A percentile compares a stretch with the other conserved stretches of the same genome.
phyloP scores from a whole-genome alignment of 139 green algal genomes.

The Pedinophyceae sp. region DNA sequence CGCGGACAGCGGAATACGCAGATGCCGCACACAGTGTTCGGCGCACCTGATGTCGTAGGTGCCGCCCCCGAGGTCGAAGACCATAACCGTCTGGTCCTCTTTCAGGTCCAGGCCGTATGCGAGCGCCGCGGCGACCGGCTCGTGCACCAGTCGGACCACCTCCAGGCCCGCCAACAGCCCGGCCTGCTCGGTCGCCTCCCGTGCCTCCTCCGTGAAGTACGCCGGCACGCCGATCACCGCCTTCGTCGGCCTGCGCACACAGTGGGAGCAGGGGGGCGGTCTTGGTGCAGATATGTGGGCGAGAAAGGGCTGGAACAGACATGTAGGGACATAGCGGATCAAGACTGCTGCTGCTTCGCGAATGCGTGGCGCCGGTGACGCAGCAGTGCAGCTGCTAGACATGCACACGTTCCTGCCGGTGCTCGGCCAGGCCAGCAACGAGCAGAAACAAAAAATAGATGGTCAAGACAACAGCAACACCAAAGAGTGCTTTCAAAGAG shows the following conservation, averaged over 20 bases:
- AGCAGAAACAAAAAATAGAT: no score
- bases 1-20: no score
- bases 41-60: constrained; percentile 82
- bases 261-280: no score
- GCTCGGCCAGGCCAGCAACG: no score
- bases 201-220: constrained; percentile 65
- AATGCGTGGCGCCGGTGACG: no score
- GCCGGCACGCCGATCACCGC: constrained; percentile 80
- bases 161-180: constrained; percentile 61
- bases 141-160: constrained; percentile 47
- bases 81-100: constrained; percentile 64
- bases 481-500: no score
- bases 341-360: neutral
- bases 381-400: no score
- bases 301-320: no score
- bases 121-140: constrained; percentile 72
- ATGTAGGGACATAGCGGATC: neutral
- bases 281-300: no score
- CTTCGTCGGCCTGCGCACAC: constrained; percentile 16
- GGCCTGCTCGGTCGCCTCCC: constrained; percentile 55
- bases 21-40: neutral
- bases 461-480: no score
- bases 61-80: constrained; percentile 80
- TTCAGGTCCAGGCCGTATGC: constrained; percentile 67
- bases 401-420: no score